Conservation (phyloP, 78 protist species). For the slime mould (Dictyostelium discoideum) region DNA sequence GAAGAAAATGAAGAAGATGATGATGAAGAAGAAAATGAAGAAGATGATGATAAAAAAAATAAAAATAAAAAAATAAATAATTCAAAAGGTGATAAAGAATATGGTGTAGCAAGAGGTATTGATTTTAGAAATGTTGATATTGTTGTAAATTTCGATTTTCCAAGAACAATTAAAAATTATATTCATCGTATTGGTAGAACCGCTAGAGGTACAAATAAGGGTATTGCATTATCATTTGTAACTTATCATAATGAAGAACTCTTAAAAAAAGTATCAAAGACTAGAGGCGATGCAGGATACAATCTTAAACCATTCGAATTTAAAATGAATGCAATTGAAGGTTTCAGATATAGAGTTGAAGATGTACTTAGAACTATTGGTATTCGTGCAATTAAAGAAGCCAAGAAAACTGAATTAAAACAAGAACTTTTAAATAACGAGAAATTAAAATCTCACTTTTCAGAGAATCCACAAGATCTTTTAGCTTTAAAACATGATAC, state of each 20-base stretch:
- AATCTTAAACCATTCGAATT: slow-evolving; percentile 79
- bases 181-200: slow-evolving; percentile 91
- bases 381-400: slow-evolving; percentile 43
- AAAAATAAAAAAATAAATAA: slow-evolving; percentile 14
- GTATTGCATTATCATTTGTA: slow-evolving; percentile 85
- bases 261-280: slow-evolving; percentile 12
- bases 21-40: slow-evolving; percentile 6
- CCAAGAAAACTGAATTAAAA: slow-evolving; percentile 82
- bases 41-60: background rate
- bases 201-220: slow-evolving; percentile 84
- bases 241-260: slow-evolving; percentile 10
- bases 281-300: slow-evolving; percentile 52
- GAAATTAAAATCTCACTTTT: slow-evolving; percentile 57
- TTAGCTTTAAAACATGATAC: slow-evolving; percentile 63
- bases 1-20: background rate
- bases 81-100: slow-evolving; percentile 31
- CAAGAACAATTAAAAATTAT: slow-evolving; percentile 85
- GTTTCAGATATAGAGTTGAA: slow-evolving; percentile 87
- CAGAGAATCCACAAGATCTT: slow-evolving; percentile 73
- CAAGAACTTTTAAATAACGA: slow-evolving; percentile 84
- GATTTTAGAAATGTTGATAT: slow-evolving; percentile 89
- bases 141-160: slow-evolving; percentile 92
- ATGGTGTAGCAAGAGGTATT: slow-evolving; percentile 90
- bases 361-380: slow-evolving; percentile 69
- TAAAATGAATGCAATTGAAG: slow-evolving; percentile 69